Evolutionary conservation across 768 basidiomycete genomes (phyloP), one percentile per base, ranked within the genome.

Genomic region (Lentinus brumalis): DNA sequence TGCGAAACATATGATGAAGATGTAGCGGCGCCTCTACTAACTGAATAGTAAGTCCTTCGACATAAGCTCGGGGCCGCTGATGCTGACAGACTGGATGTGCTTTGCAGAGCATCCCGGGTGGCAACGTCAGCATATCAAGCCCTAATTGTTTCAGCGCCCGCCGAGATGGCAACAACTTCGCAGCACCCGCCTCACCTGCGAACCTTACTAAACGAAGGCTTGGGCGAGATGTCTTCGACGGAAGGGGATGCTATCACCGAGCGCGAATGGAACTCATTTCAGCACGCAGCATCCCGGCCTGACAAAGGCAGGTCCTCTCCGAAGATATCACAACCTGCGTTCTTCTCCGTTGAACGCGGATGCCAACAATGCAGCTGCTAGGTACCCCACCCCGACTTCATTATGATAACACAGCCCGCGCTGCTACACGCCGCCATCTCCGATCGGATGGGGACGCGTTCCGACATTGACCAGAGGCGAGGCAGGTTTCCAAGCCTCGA

Each of bases 1-100:
- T 57, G 47, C 50, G 47, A 57, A 50, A 50, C 56, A 32, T 41
- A 41, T 57, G 47, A 57, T 57, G 18, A 26, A 6, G 39, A 32
- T 9, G 15, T 11, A 35, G 35, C 35, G 7, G 35, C 35, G 35
- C 35, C 35, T 35, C 35, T 35, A 35, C 35, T 35, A 11, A 41
- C n/a, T 35, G 12, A 40, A 21, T 53, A 38, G 49, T 42, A 12
- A 44, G 49, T 51, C 26, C 12, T 40, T 31, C 35, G 11, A 35
- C 21, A 45, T 21, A 12, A 16, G 44, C 21, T 45, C 44, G 44
- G 44, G 4, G 21, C 44, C 44, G 44, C 21, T 9, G n/a, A n/a
- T 16, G 15, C 44, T 16, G 5, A n/a, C 44, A 4, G 9, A n/a
- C n/a, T 21, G 14, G 15, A 45, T 45, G n/a, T 45, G n/a, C n/a